Percentiles rank a stretch among this genome's conserved stretches.
Evolutionary conservation across 1,284 basidiomycete genomes (phyloP).

Genomic region (Leccinum variabile): DNA sequence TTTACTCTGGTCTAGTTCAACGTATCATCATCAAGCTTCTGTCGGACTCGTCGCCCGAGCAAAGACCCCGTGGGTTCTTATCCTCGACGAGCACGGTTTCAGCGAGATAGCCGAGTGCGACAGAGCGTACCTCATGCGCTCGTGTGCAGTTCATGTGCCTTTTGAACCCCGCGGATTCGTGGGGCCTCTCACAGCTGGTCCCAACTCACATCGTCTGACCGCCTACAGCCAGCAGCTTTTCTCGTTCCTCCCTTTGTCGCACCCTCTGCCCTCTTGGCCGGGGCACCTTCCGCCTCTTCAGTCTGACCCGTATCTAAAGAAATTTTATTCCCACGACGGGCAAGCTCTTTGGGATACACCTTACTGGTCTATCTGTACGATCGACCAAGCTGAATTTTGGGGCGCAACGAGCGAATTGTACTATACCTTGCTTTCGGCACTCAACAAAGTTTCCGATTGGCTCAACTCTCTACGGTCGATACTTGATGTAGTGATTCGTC

Average conservation of each 20-base stretch:
- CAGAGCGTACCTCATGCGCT: conserved; percentile 39
- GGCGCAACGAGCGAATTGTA: conserved; percentile 17
- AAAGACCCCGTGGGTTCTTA: conserved; percentile 49
- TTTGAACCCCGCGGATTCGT: conserved; percentile 46
- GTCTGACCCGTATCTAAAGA: conserved; percentile 45
- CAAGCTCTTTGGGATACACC: conserved; percentile 41
- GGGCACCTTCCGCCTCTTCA: conserved; percentile 18
- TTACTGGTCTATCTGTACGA: conserved; percentile 39
- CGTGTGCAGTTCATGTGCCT: conserved; percentile 40
- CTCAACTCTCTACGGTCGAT: conserved; percentile 22
- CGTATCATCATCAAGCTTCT: conserved; percentile 24
- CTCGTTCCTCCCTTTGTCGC: conserved; percentile 58
- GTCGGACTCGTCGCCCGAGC: conserved; percentile 36
- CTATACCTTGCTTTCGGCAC: conserved; percentile 21
- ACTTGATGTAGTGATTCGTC: conserved; percentile 37
- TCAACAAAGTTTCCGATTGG: conserved; percentile 15
- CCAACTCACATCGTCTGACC: conserved; percentile 33
- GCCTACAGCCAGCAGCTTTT: conserved; percentile 43
- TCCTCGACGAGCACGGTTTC: conserved; percentile 50
- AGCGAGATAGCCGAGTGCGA: conserved; percentile 31
- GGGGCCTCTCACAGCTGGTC: conserved; percentile 27
- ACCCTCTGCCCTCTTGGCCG: conserved; percentile 31
- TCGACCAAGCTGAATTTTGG: conserved; percentile 6
- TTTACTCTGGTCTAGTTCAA: conserved; percentile 18
- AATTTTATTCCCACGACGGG: conserved; percentile 47